Evolutionary conservation across 495 filamentous ascomycete species (phyloP), one percentile per base, ranked within the genome.

Genomic region (Lichenothelia convexa): DNA sequence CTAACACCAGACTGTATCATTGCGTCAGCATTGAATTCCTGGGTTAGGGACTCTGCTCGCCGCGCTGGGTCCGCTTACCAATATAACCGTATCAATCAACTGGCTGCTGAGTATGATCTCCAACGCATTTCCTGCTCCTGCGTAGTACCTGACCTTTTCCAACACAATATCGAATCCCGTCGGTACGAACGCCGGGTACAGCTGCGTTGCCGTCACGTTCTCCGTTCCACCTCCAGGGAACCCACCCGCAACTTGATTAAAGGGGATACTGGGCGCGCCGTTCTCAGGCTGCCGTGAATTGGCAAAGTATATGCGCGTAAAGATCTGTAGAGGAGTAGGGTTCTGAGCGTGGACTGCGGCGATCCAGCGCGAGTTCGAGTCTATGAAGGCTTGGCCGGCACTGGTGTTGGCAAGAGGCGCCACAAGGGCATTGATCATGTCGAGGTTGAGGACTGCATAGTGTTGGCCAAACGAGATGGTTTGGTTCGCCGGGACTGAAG

Each of bases 401-500:
- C 45, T 13, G 2, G 57, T 59, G 17, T 45, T 33, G 19, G 50
- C 41, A 30, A 59, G 32, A 13, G 46, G 33, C 21, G 50, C 40
- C 18, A 61, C 49, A 11, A 65, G 50, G 11, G 51, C 30, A n/a
- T 46, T 43, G 48, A 63, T 65, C 40, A 56, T 45, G 44, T 65
- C 59, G 12, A 65, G 46, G 37, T 64, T 63, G n/a, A 65, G 56
- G 39, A 65, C 42, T 0, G 58, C 59, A 43, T 56, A 62, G 27
- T 48, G 41, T 13, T 45, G 38, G 22, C 55, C 57, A 39, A 62
- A 63, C 26, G 24, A 53, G 8, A 48, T 21, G 32, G 30, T 5
- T 18, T 21, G 50, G 49, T 34, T 36, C 1, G 34, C n/a, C 30
- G 43, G 18, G 20, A 36, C 43, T 4, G 39, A 32, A 15, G 34